Evolutionary conservation across 345 rosid genomes (phyloP).

Genomic region (Cochlearia excelsa): DNA sequence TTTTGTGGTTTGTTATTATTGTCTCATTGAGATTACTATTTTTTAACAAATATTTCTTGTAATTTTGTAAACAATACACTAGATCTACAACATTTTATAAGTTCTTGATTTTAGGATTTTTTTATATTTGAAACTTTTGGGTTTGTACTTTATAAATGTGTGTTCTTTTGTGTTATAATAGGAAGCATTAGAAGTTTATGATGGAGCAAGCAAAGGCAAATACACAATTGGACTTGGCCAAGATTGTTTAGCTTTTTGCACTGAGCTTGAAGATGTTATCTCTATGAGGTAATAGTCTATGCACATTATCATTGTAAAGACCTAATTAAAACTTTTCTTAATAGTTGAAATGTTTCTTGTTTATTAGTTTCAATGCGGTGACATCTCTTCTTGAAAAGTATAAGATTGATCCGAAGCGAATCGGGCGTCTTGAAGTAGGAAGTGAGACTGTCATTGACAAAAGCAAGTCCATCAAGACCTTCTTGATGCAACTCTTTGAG

Average conservation of each 20-base stretch:
- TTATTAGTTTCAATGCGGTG: slow-evolving; percentile 78
- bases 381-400: slow-evolving; percentile 89
- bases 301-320: slow-evolving; percentile 12
- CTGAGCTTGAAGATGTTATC: slow-evolving; percentile 98
- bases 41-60: no score
- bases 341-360: slow-evolving; percentile 14
- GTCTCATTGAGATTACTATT: no score
- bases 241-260: slow-evolving; percentile 93
- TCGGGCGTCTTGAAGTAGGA: slow-evolving; percentile 97
- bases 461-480: slow-evolving; percentile 98
- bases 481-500: slow-evolving; percentile 99
- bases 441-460: slow-evolving; percentile 99
- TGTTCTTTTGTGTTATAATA: slow-evolving; percentile 22
- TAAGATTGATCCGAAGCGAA: slow-evolving; percentile 81
- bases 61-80: no score
- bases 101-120: slow-evolving; percentile 5
- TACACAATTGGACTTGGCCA: slow-evolving; percentile 99
- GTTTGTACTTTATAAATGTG: slow-evolving; percentile 2
- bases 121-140: not conserved
- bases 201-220: slow-evolving; percentile 96
- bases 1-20: no score
- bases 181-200: slow-evolving; percentile 94
- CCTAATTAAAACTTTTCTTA: not conserved
- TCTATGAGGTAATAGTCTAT: slow-evolving; percentile 69
- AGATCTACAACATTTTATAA: not conserved